Percentiles rank a stretch among this genome's conserved stretches.
Evolutionary conservation across 1,139 yeast genomes (phyloP).

Genomic region (Saccharomycopsis phalli): DNA sequence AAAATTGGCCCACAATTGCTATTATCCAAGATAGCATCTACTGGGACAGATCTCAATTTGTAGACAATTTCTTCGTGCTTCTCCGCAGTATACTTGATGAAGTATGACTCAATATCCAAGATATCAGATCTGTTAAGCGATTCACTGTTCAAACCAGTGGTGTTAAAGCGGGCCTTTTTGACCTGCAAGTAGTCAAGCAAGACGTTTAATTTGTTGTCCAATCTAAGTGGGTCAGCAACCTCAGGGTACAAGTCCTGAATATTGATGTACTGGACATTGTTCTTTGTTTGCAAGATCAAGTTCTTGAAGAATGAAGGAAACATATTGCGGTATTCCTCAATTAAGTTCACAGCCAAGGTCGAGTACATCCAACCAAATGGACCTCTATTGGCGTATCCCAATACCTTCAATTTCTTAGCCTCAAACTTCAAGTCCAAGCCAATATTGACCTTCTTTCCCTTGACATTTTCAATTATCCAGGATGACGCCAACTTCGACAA

Average conservation of each 20-base stretch:
- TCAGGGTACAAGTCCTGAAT: slow-evolving; percentile 35
- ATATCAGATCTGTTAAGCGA: slow-evolving; percentile 63
- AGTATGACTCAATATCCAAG: slow-evolving; percentile 56
- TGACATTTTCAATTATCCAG: slow-evolving; percentile 48
- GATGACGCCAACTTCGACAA: slow-evolving; percentile 74
- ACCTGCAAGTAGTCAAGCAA: slow-evolving; percentile 52
- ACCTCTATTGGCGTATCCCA: slow-evolving; percentile 71
- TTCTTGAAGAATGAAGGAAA: slow-evolving; percentile 56
- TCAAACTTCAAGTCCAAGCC: slow-evolving; percentile 86
- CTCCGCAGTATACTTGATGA: slow-evolving; percentile 39
- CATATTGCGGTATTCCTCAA: slow-evolving; percentile 48
- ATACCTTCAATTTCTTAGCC: slow-evolving; percentile 66
- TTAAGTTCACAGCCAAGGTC: slow-evolving; percentile 58
- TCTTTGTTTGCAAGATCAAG: slow-evolving; percentile 19
- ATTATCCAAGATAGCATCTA: slow-evolving; percentile 75
- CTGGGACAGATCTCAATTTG: slow-evolving; percentile 75
- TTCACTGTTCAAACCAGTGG: slow-evolving; percentile 73
- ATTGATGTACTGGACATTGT: slow-evolving; percentile 17
- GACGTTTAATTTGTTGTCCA: slow-evolving; percentile 31
- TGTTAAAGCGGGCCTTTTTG: slow-evolving; percentile 45
- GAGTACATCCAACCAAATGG: slow-evolving; percentile 80
- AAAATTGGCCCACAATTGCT: slow-evolving; percentile 62
- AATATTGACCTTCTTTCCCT: slow-evolving; percentile 52
- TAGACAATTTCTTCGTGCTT: slow-evolving; percentile 39
- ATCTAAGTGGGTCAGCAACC: slow-evolving; percentile 35